These are phyloP conservation scores for Scutellospora calospora DNA, from an alignment of 371 early-diverging fungal genomes.

Conservation along the genomic window DNA sequence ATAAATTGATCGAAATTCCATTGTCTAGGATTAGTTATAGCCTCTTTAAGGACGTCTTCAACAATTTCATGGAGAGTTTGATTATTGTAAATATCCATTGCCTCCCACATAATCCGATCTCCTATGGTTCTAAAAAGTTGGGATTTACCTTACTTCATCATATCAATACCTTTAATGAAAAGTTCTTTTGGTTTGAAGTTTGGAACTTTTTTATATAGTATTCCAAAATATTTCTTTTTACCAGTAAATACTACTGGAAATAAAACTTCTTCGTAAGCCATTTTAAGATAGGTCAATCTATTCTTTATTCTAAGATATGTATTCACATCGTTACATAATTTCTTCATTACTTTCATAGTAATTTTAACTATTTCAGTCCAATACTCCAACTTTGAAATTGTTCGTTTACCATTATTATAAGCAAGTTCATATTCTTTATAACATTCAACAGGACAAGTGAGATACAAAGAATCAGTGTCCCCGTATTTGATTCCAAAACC, in stretches of 20 bases:
- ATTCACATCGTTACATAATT: too few relatives aligned
- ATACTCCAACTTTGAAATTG: too few relatives aligned
- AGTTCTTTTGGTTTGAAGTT: constrained; percentile 14
- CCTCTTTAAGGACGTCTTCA: constrained; percentile 22
- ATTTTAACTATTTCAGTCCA: too few relatives aligned
- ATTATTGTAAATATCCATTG: constrained; percentile 14
- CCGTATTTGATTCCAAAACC: constrained; percentile 36
- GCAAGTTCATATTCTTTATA: constrained; percentile 6
- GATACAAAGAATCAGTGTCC: constrained; percentile 21
- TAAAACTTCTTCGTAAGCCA: constrained; percentile 32
- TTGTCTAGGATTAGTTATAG: constrained; percentile 6
- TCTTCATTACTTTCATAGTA: too few relatives aligned
- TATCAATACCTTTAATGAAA: constrained; percentile 26
- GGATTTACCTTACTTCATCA: background rate
- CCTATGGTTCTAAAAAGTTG: constrained; percentile 15
- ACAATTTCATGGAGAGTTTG: constrained; percentile 27
- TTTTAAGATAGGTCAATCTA: constrained; percentile 18
- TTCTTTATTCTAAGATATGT: background rate
- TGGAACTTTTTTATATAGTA: constrained; percentile 8
- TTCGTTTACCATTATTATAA: too few relatives aligned
- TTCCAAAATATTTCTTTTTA: background rate
- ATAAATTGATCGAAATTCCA: constrained; percentile 23
- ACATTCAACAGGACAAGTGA: constrained; percentile 9
- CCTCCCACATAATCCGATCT: background rate
- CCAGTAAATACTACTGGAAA: background rate